Evolutionary conservation across 106 monocot species (phyloP), one percentile per base, ranked within the genome.

Genomic region (Phalaenopsis aphrodite): DNA sequence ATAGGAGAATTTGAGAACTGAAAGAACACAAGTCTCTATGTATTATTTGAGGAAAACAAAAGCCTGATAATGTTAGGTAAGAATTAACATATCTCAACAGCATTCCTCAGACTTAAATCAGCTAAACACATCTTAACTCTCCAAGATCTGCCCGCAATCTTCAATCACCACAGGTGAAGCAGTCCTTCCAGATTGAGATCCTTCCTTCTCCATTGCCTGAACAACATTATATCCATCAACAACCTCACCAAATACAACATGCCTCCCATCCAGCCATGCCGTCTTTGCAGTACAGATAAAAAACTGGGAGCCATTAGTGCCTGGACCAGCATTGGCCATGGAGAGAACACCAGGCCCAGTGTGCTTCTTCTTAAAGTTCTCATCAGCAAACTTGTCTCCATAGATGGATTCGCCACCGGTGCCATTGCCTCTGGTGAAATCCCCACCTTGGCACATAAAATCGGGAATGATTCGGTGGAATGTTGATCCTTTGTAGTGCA

Each of bases 401-500:
- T 95, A 95, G 66, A 95, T 95, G 39, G 92, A 95, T 67, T 92
- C 95, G 0, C 95, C 95, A 57, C 95, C 95, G 1, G 92, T 95
- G 21, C 94, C 94, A 55, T 94, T 92, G 42, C 91, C 94, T 12
- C 84, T 72, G 37, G 94, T 94, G 84, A 94, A 92, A 56, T 95
- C 95, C 24, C 95, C 95, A 2, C 95, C 95, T 78, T 95, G 90
- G 82, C 92, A 92, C 92, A 92, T 95, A 85, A 95, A 95, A 23
- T 56, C 64, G 10, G 95, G 95, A 41, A 95, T 95, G 41, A 92
- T 95, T 14, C 95, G 86, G 81, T 95, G 95, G 77, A 95, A 95
- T 24, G 55, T 12, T 0, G 92, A 92, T 55, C 90, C 95, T 77
- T 92, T 95, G 85, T 92, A 95, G 80, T 95, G 92, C 65, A 92